phyloP scores from a whole-genome alignment of 1,139 yeast genomes.

The Schwanniomyces etchellsii region DNA sequence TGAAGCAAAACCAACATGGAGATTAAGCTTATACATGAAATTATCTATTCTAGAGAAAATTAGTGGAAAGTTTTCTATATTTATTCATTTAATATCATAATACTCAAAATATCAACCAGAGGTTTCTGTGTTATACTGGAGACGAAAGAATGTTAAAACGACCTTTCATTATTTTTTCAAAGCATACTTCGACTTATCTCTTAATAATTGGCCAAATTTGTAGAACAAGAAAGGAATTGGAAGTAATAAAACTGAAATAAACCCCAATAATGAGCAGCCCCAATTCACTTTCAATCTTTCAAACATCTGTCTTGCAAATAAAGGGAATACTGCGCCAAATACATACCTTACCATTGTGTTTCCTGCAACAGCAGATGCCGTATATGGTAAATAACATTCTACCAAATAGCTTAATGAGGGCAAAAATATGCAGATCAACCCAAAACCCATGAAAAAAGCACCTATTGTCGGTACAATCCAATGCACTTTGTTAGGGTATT shows the following conservation, averaged over 20 bases:
- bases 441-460: conserved; percentile 62
- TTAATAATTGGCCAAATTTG: conserved; percentile 56
- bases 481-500: conserved; percentile 52
- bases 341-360: conserved; percentile 70
- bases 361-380: conserved; percentile 90
- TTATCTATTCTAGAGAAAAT: too few relatives aligned
- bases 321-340: conserved; percentile 49
- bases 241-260: conserved; percentile 52
- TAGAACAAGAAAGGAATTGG: conserved; percentile 73
- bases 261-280: conserved; percentile 77
- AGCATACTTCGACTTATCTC: conserved; percentile 50
- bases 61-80: too few relatives aligned
- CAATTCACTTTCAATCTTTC: conserved; percentile 67
- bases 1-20: too few relatives aligned
- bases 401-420: conserved; percentile 68
- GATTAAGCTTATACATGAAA: too few relatives aligned
- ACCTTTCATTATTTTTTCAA: neutral
- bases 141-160: too few relatives aligned
- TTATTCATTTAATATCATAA: too few relatives aligned
- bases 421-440: conserved; percentile 62
- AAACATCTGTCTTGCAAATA: conserved; percentile 63
- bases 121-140: too few relatives aligned
- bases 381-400: conserved; percentile 63
- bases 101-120: too few relatives aligned
- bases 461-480: conserved; percentile 72